phyloP scores from a whole-genome alignment of 2,329 filamentous ascomycete genomes.

The Macrophomina pseudophaseolina region DNA sequence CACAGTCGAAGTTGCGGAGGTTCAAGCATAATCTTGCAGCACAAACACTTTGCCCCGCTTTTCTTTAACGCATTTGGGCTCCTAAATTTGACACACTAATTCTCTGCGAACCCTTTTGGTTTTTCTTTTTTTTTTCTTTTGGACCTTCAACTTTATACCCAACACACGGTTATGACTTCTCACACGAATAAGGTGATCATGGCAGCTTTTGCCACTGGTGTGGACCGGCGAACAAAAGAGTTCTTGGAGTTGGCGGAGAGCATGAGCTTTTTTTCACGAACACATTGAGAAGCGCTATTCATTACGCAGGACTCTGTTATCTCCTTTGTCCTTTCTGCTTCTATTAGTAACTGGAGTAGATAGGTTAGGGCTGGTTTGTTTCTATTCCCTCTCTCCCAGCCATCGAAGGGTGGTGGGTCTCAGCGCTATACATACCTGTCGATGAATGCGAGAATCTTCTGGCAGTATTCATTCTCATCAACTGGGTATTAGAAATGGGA shows the following conservation, averaged over 20 bases:
- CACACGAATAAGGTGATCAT: conserved; percentile 2
- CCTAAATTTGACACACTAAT: not conserved
- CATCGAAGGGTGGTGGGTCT: not conserved
- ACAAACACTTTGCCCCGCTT: not conserved
- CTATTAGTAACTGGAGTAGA: conserved; percentile 9
- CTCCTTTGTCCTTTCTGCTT: not conserved
- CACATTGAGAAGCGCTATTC: conserved; percentile 4
- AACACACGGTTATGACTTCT: conserved; percentile 20
- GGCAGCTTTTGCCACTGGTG: not conserved
- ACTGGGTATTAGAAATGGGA: too few relatives aligned
- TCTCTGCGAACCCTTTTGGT: not conserved
- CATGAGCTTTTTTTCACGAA: not conserved
- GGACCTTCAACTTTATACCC: conserved; percentile 22
- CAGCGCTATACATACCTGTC: not conserved
- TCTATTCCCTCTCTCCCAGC: not conserved
- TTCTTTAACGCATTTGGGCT: not conserved
- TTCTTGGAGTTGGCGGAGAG: not conserved
- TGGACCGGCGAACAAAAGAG: not conserved
- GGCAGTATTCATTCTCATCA: not conserved
- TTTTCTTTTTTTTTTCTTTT: not conserved
- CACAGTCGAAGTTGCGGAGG: not conserved
- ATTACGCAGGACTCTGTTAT: not conserved
- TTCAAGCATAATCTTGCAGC: not conserved
- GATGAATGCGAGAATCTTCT: not conserved
- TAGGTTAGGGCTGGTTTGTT: conserved; percentile 2